Percentiles rank a stretch among this genome's conserved stretches.
phyloP scores from a whole-genome alignment of 345 rosid species.

The Salix arbutifolia region DNA sequence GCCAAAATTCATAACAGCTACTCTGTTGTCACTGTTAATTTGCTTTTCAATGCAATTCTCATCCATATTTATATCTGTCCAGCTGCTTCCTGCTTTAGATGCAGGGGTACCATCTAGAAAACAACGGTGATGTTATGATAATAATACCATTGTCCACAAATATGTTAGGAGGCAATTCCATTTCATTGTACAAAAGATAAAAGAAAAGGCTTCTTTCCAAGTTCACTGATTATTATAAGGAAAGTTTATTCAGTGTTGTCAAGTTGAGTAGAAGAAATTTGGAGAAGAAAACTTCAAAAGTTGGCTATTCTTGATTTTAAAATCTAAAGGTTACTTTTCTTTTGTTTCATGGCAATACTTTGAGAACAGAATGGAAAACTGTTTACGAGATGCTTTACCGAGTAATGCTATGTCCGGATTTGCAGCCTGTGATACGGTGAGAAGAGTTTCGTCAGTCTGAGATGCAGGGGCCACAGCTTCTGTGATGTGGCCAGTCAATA shows the following conservation, averaged over 20 bases:
- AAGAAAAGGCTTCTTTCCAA: background rate
- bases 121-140: background rate
- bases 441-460: background rate
- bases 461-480: background rate
- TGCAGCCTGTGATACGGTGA: background rate
- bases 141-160: background rate
- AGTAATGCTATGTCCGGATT: background rate
- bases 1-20: background rate
- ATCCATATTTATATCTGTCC: background rate
- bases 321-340: background rate
- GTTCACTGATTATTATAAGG: no score
- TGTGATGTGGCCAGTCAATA: background rate
- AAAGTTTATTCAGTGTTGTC: background rate
- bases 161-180: background rate
- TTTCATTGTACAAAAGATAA: background rate
- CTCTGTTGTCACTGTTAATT: background rate
- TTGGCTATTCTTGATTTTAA: background rate
- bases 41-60: background rate
- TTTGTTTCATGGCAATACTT: background rate
- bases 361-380: background rate
- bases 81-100: background rate
- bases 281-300: slow-evolving; percentile 4
- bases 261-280: background rate
- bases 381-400: slow-evolving; percentile 17
- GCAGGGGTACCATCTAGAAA: slow-evolving; percentile 2